These are phyloP conservation scores for Galium porrigens DNA, from an alignment of 305 asterid genomes.

Conservation along the genomic window DNA sequence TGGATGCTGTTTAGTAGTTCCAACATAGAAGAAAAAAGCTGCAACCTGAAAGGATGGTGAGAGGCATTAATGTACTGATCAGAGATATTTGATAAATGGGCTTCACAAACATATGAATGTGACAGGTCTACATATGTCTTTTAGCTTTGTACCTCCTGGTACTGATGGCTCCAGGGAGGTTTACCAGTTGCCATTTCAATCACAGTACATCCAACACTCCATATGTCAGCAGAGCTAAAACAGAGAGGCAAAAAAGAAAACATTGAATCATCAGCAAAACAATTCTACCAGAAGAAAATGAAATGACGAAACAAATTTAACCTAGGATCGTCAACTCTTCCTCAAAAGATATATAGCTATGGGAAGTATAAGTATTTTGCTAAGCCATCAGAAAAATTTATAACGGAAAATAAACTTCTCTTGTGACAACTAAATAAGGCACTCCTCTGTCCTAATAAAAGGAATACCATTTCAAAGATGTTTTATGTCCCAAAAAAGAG, in stretches of 20 bases:
- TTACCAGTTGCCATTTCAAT: constrained; percentile 97
- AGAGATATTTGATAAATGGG: neutral
- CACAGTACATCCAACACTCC: constrained; percentile 98
- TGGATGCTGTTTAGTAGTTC: constrained; percentile 92
- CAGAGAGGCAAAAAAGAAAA: neutral
- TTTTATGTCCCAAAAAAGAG: neutral
- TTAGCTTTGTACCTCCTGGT: constrained; percentile 52
- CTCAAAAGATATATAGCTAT: too few relatives aligned
- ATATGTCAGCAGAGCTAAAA: constrained; percentile 81
- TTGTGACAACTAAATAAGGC: neutral
- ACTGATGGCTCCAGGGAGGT: constrained; percentile 97
- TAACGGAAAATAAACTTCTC: neutral
- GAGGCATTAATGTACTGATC: neutral
- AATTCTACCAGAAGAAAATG: neutral
- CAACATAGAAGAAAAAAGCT: constrained; percentile 80
- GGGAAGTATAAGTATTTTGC: neutral
- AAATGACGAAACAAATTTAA: neutral
- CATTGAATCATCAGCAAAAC: neutral
- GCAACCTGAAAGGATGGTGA: constrained; percentile 50
- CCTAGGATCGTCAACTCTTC: neutral
- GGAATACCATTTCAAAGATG: neutral
- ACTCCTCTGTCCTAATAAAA: neutral
- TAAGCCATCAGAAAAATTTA: neutral
- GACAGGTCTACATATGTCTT: neutral
- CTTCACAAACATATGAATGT: constrained; percentile 10